A percentile compares a stretch with the other conserved stretches of the same genome.
phyloP scores from a whole-genome alignment of 2,329 filamentous ascomycete genomes.

The Tricladium varicosporioides region DNA sequence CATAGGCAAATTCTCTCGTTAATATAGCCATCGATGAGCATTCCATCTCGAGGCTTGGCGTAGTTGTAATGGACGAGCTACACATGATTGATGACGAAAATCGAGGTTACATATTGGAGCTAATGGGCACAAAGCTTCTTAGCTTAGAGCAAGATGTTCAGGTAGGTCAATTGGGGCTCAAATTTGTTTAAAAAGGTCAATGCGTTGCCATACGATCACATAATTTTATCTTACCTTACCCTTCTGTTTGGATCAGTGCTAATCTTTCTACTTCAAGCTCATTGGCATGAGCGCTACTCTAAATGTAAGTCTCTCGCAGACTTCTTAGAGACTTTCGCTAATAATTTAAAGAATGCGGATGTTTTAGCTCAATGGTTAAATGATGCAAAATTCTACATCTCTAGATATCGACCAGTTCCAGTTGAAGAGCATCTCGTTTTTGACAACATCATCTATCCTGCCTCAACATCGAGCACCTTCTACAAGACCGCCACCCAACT shows the following conservation, averaged over 20 bases:
- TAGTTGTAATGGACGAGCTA: conserved; percentile 74
- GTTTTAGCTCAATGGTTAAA: conserved; percentile 66
- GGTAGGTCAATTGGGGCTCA: conserved; percentile 38
- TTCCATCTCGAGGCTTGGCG: conserved; percentile 58
- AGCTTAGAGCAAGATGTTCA: conserved; percentile 65
- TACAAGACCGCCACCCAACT: conserved; percentile 57
- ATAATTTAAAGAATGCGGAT: conserved; percentile 58
- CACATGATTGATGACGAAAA: conserved; percentile 79
- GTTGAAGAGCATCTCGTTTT: conserved; percentile 74
- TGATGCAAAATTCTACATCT: conserved; percentile 68
- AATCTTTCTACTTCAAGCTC: neutral
- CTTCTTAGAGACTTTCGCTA: neutral
- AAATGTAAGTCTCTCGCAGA: conserved; percentile 46
- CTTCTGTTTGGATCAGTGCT: neutral
- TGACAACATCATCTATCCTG: conserved; percentile 65
- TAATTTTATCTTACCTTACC: no score
- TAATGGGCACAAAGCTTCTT: conserved; percentile 72
- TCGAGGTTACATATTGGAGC: conserved; percentile 73
- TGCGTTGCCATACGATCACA: no score
- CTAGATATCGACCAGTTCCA: conserved; percentile 70
- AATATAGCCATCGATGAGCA: conserved; percentile 73
- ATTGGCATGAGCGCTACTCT: conserved; percentile 80
- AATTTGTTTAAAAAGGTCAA: no score
- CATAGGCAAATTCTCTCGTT: conserved; percentile 69
- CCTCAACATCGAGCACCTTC: conserved; percentile 55